Evolutionary conservation across 768 basidiomycete species (phyloP).

Genomic region (Collybia mongolica): DNA sequence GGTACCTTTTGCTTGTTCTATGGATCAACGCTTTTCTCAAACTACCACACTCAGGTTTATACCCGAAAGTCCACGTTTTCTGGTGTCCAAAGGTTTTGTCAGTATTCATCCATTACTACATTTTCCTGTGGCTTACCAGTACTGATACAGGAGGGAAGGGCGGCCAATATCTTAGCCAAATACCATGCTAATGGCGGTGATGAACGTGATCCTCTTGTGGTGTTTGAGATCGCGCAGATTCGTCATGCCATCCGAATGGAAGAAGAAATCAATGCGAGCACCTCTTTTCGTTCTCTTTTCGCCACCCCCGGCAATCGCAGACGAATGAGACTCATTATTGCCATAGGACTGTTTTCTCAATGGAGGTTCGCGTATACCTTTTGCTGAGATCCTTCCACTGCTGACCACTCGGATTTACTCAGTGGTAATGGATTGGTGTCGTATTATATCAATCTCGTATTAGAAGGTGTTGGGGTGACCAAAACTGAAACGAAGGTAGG

Average conservation of each 20-base stretch:
- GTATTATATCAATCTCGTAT: slow-evolving; percentile 70
- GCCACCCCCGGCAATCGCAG: slow-evolving; percentile 65
- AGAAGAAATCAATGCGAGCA: slow-evolving; percentile 46
- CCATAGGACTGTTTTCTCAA: slow-evolving; percentile 69
- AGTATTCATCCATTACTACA: slow-evolving; percentile 12
- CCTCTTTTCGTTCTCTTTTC: slow-evolving; percentile 54
- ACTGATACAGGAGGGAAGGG: slow-evolving; percentile 45
- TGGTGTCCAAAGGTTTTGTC: slow-evolving; percentile 60
- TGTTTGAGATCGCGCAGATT: slow-evolving; percentile 65
- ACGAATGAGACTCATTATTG: slow-evolving; percentile 66
- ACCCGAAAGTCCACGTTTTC: slow-evolving; percentile 68
- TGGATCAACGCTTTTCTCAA: neutral
- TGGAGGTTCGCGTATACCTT: slow-evolving; percentile 50
- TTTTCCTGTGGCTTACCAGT: neutral
- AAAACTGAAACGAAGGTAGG: slow-evolving; percentile 42
- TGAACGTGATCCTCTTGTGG: slow-evolving; percentile 57
- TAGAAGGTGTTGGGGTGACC: slow-evolving; percentile 63
- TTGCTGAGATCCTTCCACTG: neutral
- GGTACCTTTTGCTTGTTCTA: slow-evolving; percentile 27
- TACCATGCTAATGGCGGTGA: slow-evolving; percentile 69
- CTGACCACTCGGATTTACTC: slow-evolving; percentile 1
- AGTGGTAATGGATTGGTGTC: slow-evolving; percentile 72
- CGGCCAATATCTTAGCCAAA: slow-evolving; percentile 59
- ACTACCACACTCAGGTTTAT: slow-evolving; percentile 42
- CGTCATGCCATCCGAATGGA: slow-evolving; percentile 66